Evolutionary conservation across 2,329 filamentous ascomycete species (phyloP).

Genomic region (Fusarium sp.): DNA sequence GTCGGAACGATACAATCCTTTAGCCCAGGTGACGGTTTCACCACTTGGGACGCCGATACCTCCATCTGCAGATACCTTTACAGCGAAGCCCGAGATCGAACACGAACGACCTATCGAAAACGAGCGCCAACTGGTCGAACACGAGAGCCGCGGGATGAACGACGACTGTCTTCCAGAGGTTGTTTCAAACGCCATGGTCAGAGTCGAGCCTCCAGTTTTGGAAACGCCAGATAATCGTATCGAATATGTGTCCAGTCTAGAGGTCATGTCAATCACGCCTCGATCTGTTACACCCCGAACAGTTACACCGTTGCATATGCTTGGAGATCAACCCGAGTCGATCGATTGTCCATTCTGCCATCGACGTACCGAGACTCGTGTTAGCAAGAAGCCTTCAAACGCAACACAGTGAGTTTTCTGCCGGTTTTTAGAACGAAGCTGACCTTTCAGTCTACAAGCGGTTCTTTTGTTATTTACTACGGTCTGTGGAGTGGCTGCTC

Average conservation of each 20-base stretch:
- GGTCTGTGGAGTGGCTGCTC: neutral
- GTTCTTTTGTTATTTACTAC: neutral
- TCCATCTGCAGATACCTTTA: neutral
- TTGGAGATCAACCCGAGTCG: slow-evolving; percentile 8
- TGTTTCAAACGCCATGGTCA: neutral
- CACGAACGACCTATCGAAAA: neutral
- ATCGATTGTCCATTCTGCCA: slow-evolving; percentile 27
- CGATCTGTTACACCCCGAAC: neutral
- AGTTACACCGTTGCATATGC: slow-evolving; percentile 15
- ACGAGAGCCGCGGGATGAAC: neutral
- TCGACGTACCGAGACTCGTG: neutral
- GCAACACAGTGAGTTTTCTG: slow-evolving; percentile 11
- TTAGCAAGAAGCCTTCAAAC: slow-evolving; percentile 24
- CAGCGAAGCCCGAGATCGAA: neutral
- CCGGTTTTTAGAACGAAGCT: neutral
- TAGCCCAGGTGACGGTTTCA: neutral
- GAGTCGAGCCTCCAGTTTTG: neutral
- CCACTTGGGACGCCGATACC: neutral
- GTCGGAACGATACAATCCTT: neutral
- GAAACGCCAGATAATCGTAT: neutral
- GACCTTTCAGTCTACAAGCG: neutral
- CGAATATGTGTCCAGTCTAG: neutral
- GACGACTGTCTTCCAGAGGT: neutral
- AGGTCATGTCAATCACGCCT: neutral
- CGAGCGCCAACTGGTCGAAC: neutral